Conservation (phyloP, 306 rosid genomes). For the Citrullus mucosospermus region DNA sequence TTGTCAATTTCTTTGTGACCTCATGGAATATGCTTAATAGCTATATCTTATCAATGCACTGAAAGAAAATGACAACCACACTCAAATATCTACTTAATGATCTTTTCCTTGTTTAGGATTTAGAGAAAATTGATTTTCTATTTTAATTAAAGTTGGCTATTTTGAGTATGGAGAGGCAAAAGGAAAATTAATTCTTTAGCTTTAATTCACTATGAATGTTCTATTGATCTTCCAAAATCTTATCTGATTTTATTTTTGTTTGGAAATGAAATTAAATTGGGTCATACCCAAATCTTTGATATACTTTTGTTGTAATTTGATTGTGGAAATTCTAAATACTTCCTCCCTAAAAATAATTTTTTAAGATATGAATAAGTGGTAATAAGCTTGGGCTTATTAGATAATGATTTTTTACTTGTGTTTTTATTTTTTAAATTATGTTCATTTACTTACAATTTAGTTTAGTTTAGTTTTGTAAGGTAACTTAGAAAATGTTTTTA, state of each 20-base stretch:
- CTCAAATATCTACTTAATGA: conserved; percentile 22
- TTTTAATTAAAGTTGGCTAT: neutral
- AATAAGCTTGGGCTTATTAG: neutral
- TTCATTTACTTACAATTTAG: neutral
- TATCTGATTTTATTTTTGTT: neutral
- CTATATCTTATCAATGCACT: conserved; percentile 29
- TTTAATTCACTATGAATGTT: neutral
- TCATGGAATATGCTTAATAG: conserved; percentile 34
- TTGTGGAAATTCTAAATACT: neutral
- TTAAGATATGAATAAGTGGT: neutral
- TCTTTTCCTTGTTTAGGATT: neutral
- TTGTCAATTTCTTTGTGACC: conserved; percentile 30
- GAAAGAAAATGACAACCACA: conserved; percentile 46
- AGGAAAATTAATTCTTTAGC: neutral
- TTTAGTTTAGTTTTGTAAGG: neutral
- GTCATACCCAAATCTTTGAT: neutral
- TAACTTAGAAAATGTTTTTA: no score
- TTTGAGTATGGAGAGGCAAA: neutral
- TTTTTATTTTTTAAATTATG: neutral
- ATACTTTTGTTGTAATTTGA: neutral
- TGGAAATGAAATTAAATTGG: neutral
- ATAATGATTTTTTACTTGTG: neutral
- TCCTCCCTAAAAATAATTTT: neutral
- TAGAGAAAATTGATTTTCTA: neutral
- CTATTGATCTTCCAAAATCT: neutral